phyloP scores from a whole-genome alignment of 140 eudicot genomes.

The Stevia rebaudiana region DNA sequence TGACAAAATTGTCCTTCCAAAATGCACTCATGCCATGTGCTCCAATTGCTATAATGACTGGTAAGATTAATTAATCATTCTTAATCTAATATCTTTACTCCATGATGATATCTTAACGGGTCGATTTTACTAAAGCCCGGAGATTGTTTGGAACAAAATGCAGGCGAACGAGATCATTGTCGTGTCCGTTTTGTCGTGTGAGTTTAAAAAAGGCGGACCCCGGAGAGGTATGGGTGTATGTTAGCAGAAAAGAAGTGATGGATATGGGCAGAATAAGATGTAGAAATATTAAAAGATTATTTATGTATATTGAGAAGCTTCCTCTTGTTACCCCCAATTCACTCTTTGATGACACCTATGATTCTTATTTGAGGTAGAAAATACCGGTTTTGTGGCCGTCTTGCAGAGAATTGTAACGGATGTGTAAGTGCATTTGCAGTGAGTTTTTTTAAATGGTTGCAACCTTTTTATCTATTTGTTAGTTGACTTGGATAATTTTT shows the following conservation, averaged over 20 bases:
- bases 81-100: background rate
- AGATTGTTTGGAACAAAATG: constrained; percentile 12
- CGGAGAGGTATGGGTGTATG: constrained; percentile 64
- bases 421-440: constrained; percentile 8
- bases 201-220: constrained; percentile 62
- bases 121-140: no score
- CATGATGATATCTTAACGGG: no score
- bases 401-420: background rate
- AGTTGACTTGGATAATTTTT: background rate
- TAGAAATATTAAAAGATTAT: constrained; percentile 61
- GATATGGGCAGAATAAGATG: constrained; percentile 50
- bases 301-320: constrained; percentile 63
- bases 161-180: constrained; percentile 72
- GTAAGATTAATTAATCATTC: constrained; percentile 29
- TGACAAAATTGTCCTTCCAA: constrained; percentile 67
- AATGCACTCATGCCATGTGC: constrained; percentile 77
- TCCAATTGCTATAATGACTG: constrained; percentile 70
- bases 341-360: constrained; percentile 41
- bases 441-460: background rate
- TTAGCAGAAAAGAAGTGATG: constrained; percentile 47
- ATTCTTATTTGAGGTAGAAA: constrained; percentile 46
- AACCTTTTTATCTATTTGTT: background rate
- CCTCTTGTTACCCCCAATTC: constrained; percentile 51
- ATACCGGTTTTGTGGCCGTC: background rate
- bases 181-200: constrained; percentile 88